Base-by-base conservation (phyloP, 371 early-diverging fungal genomes). In the Mortierella sp. region DNA sequence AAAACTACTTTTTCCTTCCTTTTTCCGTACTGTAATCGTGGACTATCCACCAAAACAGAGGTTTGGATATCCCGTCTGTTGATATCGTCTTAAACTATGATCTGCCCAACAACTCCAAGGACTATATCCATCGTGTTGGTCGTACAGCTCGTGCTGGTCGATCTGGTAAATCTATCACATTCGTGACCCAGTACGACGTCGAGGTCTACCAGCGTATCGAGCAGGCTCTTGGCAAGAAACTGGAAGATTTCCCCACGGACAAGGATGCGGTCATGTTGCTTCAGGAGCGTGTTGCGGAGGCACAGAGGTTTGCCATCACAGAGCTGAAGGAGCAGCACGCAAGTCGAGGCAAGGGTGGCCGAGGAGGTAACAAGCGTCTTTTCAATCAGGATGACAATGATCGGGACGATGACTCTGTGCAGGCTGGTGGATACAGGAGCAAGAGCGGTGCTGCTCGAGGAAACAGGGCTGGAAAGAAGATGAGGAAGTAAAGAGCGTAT, bases 171-270 rank as follows among this genome's bases (percentile, higher is more conserved):
- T 90, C 97, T 2, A 83, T 99, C 26, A 97, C 98, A 9, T 90
- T 99, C 78, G 97, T 99, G 19, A 97, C 99, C 12, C 99, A 99
- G 82, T 97, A 97, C 71, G 98, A 98, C 78, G 92, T 97, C 11
- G 97, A 97, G 73, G 82, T 94, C 65, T 91, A 93, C 72, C 97
- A 96, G 79, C 88, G 97, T 41, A 94, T 98, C 50, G 98, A 98
- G 79, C 89, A 93, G 55, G 93, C 94, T 50, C 79, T 97, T 58
- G 89, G 86, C 46, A 95, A 90, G 72, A 95, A 96, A 78, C 80
- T 98, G 64, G 90, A 89, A 46, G 88, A 82, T 61, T 97, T 90
- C 80, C 93, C 94, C n/a, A 50, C 49, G 26, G 88, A 91, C 48
- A 95, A 96, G 72, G 91, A 92, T 34, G 92, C 89, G 9, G 95